These are phyloP conservation scores for Blastobotrys buckinghamii DNA, from an alignment of 1,139 yeast species.

Conservation along the genomic window DNA sequence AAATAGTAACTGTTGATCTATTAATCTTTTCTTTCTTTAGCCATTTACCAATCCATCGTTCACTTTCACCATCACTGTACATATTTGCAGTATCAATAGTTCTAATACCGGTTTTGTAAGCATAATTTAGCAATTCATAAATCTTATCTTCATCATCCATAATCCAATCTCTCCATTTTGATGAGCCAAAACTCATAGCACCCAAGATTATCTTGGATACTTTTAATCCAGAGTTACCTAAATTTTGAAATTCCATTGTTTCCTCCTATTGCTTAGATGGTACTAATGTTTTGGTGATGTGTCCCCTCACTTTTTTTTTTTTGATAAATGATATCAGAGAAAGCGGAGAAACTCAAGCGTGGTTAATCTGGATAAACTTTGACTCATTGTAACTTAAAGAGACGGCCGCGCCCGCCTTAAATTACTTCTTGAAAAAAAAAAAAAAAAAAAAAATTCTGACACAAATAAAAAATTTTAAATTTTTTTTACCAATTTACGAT, in stretches of 20 bases:
- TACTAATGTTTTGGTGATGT: neutral
- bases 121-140: conserved; percentile 40
- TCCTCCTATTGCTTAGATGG: conserved; percentile 41
- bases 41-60: conserved; percentile 37
- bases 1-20: conserved; percentile 35
- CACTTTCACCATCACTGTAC: conserved; percentile 41
- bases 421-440: no score
- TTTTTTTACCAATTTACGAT: no score
- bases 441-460: no score
- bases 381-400: no score
- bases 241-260: conserved; percentile 16
- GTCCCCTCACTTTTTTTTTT: no score
- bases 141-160: conserved; percentile 41
- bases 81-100: conserved; percentile 47
- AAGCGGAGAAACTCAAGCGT: no score
- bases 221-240: conserved; percentile 48
- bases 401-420: no score
- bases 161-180: conserved; percentile 45
- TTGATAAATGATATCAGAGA: no score
- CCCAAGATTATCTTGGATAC: conserved; percentile 50
- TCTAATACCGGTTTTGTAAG: conserved; percentile 44
- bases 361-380: no score
- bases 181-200: conserved; percentile 50
- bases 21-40: conserved; percentile 37
- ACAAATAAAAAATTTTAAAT: no score